These are phyloP conservation scores for Pleurotus ostreatus DNA, from an alignment of 768 basidiomycete species.

Conservation along the genomic window DNA sequence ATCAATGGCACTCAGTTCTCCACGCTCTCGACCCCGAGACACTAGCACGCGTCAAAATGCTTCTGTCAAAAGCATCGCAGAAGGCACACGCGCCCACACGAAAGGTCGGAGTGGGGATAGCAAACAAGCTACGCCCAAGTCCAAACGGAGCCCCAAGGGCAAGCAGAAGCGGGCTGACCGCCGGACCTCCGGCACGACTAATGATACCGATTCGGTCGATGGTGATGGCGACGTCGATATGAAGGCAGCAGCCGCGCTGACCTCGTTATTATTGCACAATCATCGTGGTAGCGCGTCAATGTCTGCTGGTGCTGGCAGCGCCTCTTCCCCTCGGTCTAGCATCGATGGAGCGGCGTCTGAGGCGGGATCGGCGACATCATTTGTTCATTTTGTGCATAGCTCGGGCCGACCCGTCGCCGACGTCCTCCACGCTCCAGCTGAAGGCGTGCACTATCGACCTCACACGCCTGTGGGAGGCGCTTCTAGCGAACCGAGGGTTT, in stretches of 20 bases:
- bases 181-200: constrained; percentile 22
- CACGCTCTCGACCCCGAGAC: constrained; percentile 30
- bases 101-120: constrained; percentile 30
- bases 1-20: constrained; percentile 39
- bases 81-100: constrained; percentile 40
- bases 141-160: constrained; percentile 42
- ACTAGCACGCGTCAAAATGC: constrained; percentile 15
- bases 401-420: constrained; percentile 51
- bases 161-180: constrained; percentile 37
- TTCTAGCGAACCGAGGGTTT: constrained; percentile 32
- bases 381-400: constrained; percentile 64
- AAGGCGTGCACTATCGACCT: constrained; percentile 12
- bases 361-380: constrained; percentile 55
- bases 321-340: constrained; percentile 69
- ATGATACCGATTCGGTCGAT: constrained; percentile 35
- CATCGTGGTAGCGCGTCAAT: constrained; percentile 44
- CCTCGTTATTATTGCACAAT: constrained; percentile 64
- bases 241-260: constrained; percentile 80
- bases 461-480: constrained; percentile 18
- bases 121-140: constrained; percentile 29
- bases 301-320: constrained; percentile 35
- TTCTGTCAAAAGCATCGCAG: constrained; percentile 38
- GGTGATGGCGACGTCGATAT: constrained; percentile 58
- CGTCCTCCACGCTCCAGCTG: constrained; percentile 32
- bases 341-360: constrained; percentile 57